These are phyloP conservation scores for Peniophora sp. DNA, from an alignment of 1,284 basidiomycete species.

Conservation along the genomic window DNA sequence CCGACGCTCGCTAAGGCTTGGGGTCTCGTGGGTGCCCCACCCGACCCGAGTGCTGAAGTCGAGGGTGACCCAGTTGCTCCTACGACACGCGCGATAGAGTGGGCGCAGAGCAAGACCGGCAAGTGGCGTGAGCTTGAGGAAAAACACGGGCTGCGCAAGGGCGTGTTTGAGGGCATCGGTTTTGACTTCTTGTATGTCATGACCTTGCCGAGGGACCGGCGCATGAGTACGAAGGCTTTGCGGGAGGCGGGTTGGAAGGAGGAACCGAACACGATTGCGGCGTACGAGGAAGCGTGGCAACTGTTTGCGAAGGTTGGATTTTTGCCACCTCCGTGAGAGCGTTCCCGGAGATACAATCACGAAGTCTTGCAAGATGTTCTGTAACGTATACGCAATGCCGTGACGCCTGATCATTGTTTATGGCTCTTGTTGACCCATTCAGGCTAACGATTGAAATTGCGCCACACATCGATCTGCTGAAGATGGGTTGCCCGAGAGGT, in stretches of 20 bases:
- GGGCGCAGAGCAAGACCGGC: background rate
- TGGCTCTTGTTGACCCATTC: too few species aligned
- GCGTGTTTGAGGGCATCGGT: background rate
- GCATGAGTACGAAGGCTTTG: background rate
- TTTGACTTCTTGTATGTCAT: conserved; percentile 1
- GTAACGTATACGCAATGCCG: too few species aligned
- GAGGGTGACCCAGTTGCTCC: background rate
- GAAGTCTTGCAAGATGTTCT: too few species aligned
- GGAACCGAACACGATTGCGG: background rate
- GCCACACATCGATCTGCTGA: too few species aligned
- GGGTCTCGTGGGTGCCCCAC: background rate
- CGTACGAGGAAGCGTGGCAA: background rate
- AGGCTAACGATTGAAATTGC: too few species aligned
- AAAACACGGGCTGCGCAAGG: background rate
- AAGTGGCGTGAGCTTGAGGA: background rate
- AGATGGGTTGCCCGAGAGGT: too few species aligned
- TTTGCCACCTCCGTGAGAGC: background rate
- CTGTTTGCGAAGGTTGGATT: background rate
- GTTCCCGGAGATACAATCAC: too few species aligned
- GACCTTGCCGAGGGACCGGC: background rate
- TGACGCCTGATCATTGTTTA: too few species aligned
- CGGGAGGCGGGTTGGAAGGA: conserved; percentile 1
- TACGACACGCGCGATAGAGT: background rate
- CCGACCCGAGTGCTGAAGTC: background rate
- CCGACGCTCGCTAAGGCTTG: background rate